phyloP scores from a whole-genome alignment of 176 grass and related monocot species.

The Oryza longistaminata region DNA sequence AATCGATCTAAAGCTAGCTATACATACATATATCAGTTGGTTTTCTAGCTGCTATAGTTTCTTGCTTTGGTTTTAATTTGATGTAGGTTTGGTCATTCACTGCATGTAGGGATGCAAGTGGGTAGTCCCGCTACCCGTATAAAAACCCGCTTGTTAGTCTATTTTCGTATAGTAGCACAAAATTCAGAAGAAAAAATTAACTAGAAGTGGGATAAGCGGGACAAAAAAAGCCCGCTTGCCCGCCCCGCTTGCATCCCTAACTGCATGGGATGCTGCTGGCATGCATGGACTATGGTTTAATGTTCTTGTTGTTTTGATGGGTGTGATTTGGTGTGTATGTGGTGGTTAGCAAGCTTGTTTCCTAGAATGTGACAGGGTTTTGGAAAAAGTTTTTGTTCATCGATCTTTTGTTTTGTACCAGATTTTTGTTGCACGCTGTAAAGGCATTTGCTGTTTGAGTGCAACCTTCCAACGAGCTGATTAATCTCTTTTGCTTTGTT shows the following conservation, averaged over 20 bases:
- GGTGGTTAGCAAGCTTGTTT: slow-evolving; percentile 18
- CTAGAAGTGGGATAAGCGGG: no score
- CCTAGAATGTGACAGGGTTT: slow-evolving; percentile 35
- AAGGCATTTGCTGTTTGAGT: slow-evolving; percentile 24
- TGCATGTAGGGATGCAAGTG: no score
- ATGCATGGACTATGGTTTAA: not conserved
- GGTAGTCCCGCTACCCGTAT: no score
- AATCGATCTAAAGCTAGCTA: not conserved
- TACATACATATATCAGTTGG: no score
- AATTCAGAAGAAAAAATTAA: no score
- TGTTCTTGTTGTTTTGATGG: not conserved
- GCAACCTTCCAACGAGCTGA: slow-evolving; percentile 33
- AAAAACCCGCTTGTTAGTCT: no score
- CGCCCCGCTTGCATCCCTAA: no score
- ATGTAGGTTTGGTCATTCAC: not conserved
- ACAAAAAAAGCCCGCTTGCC: no score
- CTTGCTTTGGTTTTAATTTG: not conserved
- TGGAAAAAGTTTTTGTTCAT: slow-evolving; percentile 4
- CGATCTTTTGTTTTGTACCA: not conserved
- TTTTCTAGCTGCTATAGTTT: not conserved
- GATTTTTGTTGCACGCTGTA: slow-evolving; percentile 40
- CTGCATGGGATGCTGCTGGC: no score
- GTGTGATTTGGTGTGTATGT: not conserved
- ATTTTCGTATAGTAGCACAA: no score
- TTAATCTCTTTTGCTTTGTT: slow-evolving; percentile 33